These are phyloP conservation scores for Trametes villosa DNA, from an alignment of 768 basidiomycete genomes.

Conservation along the genomic window DNA sequence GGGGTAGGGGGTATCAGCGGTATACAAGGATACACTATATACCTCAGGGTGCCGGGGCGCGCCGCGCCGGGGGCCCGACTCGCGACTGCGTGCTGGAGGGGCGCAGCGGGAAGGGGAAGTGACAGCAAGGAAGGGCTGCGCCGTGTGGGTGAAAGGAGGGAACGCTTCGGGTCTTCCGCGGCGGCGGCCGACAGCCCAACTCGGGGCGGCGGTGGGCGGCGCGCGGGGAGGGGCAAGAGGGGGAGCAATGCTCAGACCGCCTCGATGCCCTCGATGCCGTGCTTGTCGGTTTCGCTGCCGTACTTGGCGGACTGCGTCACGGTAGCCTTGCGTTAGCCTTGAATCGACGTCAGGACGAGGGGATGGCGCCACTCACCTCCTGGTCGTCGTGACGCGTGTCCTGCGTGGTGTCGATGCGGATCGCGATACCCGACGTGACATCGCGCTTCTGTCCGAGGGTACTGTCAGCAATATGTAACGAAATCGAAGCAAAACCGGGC, in stretches of 20 bases:
- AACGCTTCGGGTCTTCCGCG: no score
- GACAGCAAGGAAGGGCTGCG: no score
- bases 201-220: no score
- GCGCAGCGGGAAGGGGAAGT: no score
- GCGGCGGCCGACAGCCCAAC: no score
- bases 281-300: not conserved
- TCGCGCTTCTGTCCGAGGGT: conserved; percentile 2
- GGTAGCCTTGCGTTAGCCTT: not conserved
- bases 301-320: not conserved
- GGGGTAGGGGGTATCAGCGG: no score
- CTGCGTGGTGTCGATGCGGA: conserved; percentile 66
- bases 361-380: not conserved
- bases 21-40: no score
- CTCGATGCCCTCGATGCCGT: not conserved
- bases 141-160: no score
- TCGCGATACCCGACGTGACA: conserved; percentile 44
- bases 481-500: not conserved
- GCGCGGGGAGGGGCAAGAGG: not conserved
- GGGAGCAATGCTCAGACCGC: not conserved
- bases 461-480: not conserved
- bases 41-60: no score
- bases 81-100: no score
- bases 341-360: not conserved
- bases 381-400: conserved; percentile 42
- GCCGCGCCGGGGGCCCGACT: no score